A percentile compares a stretch with the other conserved stretches of the same genome.
phyloP scores from a whole-genome alignment of 345 rosid genomes.

The Clarkia xantiana region DNA sequence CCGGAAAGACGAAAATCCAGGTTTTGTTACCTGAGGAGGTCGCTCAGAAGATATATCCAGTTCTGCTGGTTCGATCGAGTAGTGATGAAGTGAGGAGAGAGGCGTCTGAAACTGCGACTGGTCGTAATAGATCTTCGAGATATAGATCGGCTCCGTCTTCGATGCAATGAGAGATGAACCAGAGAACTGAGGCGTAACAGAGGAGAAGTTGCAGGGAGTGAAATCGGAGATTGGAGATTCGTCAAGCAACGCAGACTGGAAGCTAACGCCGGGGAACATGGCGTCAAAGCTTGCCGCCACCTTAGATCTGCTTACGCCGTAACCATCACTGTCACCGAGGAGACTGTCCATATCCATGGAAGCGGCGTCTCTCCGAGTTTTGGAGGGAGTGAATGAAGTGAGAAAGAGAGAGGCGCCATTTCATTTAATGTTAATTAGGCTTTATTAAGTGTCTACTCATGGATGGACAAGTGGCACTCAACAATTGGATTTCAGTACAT shows the following conservation, averaged over 20 bases:
- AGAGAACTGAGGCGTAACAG: not conserved
- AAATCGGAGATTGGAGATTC: not conserved
- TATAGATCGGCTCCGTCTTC: constrained; percentile 4
- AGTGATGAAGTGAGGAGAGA: constrained; percentile 1
- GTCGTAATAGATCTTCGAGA: not conserved
- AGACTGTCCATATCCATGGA: too few species aligned
- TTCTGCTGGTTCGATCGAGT: not conserved
- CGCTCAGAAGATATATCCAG: not conserved
- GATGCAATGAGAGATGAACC: constrained; percentile 1
- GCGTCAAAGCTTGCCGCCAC: constrained; percentile 5
- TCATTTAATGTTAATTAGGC: too few species aligned
- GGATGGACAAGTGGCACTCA: too few species aligned
- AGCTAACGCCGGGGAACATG: constrained; percentile 12
- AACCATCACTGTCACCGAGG: too few species aligned
- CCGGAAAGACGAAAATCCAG: not conserved
- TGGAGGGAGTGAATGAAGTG: too few species aligned
- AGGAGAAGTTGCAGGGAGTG: not conserved
- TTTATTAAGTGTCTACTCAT: too few species aligned
- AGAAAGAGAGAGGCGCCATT: too few species aligned
- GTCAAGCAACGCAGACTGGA: constrained; percentile 8
- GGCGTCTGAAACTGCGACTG: not conserved
- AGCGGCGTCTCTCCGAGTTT: too few species aligned
- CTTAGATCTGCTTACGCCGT: not conserved
- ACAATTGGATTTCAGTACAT: too few species aligned
- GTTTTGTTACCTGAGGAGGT: not conserved